Base-by-base conservation (phyloP, 352 stramenopile genomes). In the Pythium periplocum region DNA sequence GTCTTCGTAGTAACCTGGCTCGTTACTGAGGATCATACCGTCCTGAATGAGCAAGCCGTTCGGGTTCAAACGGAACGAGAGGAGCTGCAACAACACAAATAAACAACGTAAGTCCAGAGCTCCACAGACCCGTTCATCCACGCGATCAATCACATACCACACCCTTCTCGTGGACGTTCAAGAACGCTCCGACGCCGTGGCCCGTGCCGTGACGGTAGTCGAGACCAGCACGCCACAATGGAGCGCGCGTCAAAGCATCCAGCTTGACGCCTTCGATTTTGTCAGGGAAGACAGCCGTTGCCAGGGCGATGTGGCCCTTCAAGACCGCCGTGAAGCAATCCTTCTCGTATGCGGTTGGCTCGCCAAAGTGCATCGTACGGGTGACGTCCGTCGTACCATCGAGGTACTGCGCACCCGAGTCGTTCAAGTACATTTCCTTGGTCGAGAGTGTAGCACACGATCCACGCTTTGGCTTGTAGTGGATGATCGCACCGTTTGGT, bases 321-420 rank as follows among this genome's bases (percentile, higher is more conserved):
- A 99, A 71, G 0, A 99, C 98, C 47, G 88, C 69, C 9, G 98
- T 99, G 69, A 98, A 99, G 59, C 86, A 93, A 46, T 97, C 75
- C 57, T 87, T 96, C 66, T 98, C 96, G 55, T 98, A 87, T 17
- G 80, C 70, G 11, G 87, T 96, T 6, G 95, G 88, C 11, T 82
- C 57, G 31, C 96, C 96, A 75, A 99, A 98, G 69, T 99, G 95
- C 66, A 99, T 87, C 12, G 98, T 99, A 47, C 98, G 84, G 4
- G 98, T 99, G 12, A 99, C 96, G 73, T 99, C 97, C 0, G 97
- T 99, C 35, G 97, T 99, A 32, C 97, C 97, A 62, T 98, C 97
- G 36, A 88, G 65, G 65, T 99, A 99, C 73, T 99, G 98, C 35
- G 91, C 97, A 17, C 98, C 98, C 12, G 96, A 99, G 83, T 99